Evolutionary conservation across 495 filamentous ascomycete species (phyloP).

Genomic region (Aspergillus bridgeri): DNA sequence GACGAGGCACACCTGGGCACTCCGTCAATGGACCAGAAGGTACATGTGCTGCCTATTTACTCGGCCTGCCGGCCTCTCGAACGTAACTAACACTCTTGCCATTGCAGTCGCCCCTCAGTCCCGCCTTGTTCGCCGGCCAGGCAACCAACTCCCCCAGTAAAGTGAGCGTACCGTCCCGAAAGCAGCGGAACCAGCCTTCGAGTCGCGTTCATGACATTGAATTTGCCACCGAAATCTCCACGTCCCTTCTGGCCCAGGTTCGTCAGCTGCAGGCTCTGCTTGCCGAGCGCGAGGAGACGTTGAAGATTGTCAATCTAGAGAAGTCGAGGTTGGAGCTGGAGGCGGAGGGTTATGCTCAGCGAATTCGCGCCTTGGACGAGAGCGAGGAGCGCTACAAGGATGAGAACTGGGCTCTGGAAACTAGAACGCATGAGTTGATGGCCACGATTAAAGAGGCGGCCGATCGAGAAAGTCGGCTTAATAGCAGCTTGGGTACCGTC

Average conservation of each 20-base stretch:
- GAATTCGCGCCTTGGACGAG: conserved; percentile 79
- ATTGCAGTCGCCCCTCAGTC: conserved; percentile 61
- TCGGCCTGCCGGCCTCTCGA: background rate
- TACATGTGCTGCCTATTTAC: conserved; percentile 25
- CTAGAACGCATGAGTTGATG: conserved; percentile 76
- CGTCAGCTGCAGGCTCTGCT: conserved; percentile 81
- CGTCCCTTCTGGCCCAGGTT: conserved; percentile 82
- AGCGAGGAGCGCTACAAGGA: conserved; percentile 94
- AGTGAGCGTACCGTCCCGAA: conserved; percentile 76
- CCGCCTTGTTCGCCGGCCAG: conserved; percentile 78
- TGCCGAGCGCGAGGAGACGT: conserved; percentile 78
- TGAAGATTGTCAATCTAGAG: conserved; percentile 70
- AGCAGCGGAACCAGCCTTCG: conserved; percentile 84
- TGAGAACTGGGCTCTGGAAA: conserved; percentile 95
- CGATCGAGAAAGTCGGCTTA: conserved; percentile 77
- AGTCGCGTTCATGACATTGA: conserved; percentile 89
- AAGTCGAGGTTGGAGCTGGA: conserved; percentile 78
- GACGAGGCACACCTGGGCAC: conserved; percentile 53
- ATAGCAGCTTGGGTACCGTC: conserved; percentile 60
- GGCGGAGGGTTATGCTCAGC: conserved; percentile 71
- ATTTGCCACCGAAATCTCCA: conserved; percentile 93
- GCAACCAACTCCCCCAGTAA: conserved; percentile 88
- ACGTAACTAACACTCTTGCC: conserved; percentile 12
- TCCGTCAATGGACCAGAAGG: conserved; percentile 62
- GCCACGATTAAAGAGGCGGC: conserved; percentile 64